Evolutionary conservation across 352 stramenopile genomes (phyloP).

Genomic region (Phytophthora tentaculata): DNA sequence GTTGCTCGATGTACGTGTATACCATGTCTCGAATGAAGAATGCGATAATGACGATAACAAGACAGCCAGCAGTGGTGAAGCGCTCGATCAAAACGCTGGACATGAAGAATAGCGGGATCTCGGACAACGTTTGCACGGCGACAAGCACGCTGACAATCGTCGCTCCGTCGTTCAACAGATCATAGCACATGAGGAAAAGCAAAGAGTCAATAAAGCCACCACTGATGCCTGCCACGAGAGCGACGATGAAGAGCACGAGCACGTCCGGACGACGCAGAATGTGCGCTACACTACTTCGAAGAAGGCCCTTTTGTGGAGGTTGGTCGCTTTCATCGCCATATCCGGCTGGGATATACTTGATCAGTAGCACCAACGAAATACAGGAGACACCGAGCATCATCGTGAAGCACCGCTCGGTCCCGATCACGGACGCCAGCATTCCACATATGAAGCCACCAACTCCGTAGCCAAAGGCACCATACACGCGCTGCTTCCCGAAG

Average conservation of each 20-base stretch:
- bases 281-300: slow-evolving; percentile 39
- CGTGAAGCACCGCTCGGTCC: not conserved
- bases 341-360: not conserved
- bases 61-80: slow-evolving; percentile 47
- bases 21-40: slow-evolving; percentile 58
- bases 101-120: slow-evolving; percentile 66
- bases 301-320: slow-evolving; percentile 18
- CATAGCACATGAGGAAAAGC: slow-evolving; percentile 61
- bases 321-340: not conserved
- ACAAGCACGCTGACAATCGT: slow-evolving; percentile 63
- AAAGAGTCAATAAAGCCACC: slow-evolving; percentile 63
- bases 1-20: slow-evolving; percentile 60
- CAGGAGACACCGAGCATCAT: not conserved
- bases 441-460: slow-evolving; percentile 52
- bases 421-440: slow-evolving; percentile 35
- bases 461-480: slow-evolving; percentile 59
- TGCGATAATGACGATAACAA: slow-evolving; percentile 49
- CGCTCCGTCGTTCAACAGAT: slow-evolving; percentile 47
- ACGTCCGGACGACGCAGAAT: slow-evolving; percentile 37
- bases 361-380: not conserved
- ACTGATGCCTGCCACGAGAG: slow-evolving; percentile 56
- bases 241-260: slow-evolving; percentile 49
- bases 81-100: slow-evolving; percentile 53
- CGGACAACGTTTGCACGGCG: slow-evolving; percentile 57
- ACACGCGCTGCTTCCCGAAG: slow-evolving; percentile 68